Conservation (phyloP, 2,329 filamentous ascomycete genomes). For the Ceratocystiopsis sp. region DNA sequence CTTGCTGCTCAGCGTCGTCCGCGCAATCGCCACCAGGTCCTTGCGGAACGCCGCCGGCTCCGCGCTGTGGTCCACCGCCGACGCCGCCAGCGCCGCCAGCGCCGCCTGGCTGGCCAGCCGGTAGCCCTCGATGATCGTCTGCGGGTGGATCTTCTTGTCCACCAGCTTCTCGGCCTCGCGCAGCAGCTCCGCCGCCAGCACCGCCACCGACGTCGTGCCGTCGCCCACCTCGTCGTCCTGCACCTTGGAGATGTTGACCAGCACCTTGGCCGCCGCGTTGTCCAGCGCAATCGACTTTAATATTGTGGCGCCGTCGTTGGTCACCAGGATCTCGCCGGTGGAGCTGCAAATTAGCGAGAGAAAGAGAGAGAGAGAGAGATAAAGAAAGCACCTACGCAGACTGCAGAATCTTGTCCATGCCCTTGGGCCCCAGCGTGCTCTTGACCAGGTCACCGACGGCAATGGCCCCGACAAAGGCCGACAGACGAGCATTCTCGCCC, state of each 20-base stretch:
- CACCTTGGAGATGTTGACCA: constrained; percentile 98
- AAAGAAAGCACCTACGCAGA: constrained; percentile 53
- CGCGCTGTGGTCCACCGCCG: constrained; percentile 78
- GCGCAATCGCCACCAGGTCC: constrained; percentile 78
- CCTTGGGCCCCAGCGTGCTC: constrained; percentile 91
- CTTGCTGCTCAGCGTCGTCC: constrained; percentile 93
- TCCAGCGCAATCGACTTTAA: constrained; percentile 96
- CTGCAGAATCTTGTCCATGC: constrained; percentile 97
- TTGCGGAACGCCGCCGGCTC: constrained; percentile 71
- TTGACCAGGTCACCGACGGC: constrained; percentile 95
- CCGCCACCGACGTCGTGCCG: constrained; percentile 93
- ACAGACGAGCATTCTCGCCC: constrained; percentile 95
- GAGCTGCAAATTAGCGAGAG: constrained; percentile 42
- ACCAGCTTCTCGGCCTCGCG: constrained; percentile 95
- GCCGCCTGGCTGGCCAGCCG: constrained; percentile 89
- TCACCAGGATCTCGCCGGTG: constrained; percentile 94
- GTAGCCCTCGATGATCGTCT: constrained; percentile 98
- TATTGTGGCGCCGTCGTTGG: constrained; percentile 96
- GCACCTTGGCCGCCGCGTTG: constrained; percentile 93
- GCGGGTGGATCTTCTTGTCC: constrained; percentile 95
- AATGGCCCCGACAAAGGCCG: constrained; percentile 96
- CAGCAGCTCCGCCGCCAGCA: constrained; percentile 84
- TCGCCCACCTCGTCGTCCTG: constrained; percentile 98
- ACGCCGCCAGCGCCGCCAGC: constrained; percentile 64
- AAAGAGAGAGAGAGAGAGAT: background rate